Base-by-base conservation (phyloP, 2,329 filamentous ascomycete genomes). In the Exophiala calicioides region DNA sequence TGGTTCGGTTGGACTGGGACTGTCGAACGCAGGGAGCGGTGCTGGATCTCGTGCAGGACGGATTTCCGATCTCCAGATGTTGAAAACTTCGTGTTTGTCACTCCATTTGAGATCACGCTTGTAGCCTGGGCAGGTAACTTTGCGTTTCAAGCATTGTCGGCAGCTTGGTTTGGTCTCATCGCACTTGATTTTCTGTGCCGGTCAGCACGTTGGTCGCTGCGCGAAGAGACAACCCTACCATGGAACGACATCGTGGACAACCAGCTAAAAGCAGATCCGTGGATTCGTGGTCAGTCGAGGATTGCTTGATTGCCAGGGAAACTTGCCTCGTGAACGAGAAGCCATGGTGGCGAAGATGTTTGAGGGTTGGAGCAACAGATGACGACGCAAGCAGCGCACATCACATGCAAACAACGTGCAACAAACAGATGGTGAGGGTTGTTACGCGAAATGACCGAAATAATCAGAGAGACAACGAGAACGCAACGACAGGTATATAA, bases 121-220 rank as follows among this genome's bases (percentile, higher is more conserved):
- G 38, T 48, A 48, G 23, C 45, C 45, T 9, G 45, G 45, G 34
- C 60, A 62, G 13, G 19, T 18, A 29, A 55, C 45, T 32, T 57
- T 57, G 15, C 58, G 49, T 16, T 54, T 54, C 13, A 54, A 31
- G 38, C 58, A 62, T 34, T 52, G 52, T 20, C 42, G 38, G 38
- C 59, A 62, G 34, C 42, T 32, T 7, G 59, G 59, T 37, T 46
- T 52, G 9, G 55, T 50, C 41, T 62, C 58, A 40, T 62, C 57
- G 30, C 60, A 62, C 40, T 62, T 61, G n/a, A 61, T 47, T 19
- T 53, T 48, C 45, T 48, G 32, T 16, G 4, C 19, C 12, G 45
- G 31, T 48, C 31, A 48, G 38, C 23, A 42, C 9, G 13, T 33
- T 27, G 38, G 12, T 23, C 6, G 16, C 26, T 26, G 37, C 36